A percentile compares a stretch with the other conserved stretches of the same genome.
Conservation (phyloP, 768 basidiomycete species). For the Daedaleopsis sinensis region DNA sequence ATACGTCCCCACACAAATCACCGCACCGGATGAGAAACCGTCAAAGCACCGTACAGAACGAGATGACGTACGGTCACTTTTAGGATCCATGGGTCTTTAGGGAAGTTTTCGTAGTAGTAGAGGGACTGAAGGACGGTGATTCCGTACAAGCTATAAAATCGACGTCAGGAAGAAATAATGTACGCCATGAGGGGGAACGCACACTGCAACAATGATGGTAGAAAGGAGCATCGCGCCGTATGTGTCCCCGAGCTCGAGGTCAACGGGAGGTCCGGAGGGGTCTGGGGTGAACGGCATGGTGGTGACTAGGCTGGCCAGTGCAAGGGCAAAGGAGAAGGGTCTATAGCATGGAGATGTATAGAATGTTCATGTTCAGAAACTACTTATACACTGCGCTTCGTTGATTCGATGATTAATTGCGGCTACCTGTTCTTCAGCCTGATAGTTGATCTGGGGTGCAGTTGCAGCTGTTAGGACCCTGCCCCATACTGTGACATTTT, state of each 20-base stretch:
- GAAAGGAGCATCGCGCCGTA: slow-evolving; percentile 22
- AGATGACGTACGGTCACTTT: background rate
- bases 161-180: background rate
- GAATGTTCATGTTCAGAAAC: background rate
- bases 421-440: too few species aligned
- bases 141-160: background rate
- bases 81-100: slow-evolving; percentile 2
- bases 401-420: too few species aligned
- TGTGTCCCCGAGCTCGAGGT: slow-evolving; percentile 8
- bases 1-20: background rate
- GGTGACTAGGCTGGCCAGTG: background rate
- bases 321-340: background rate
- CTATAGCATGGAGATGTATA: too few species aligned
- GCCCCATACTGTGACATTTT: too few species aligned
- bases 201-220: slow-evolving; percentile 17
- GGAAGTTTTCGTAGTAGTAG: slow-evolving; percentile 9
- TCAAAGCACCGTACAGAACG: too few species aligned
- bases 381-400: background rate
- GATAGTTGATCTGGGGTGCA: too few species aligned
- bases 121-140: slow-evolving; percentile 7
- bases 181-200: background rate
- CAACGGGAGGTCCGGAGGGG: background rate
- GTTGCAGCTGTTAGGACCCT: too few species aligned
- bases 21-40: too few species aligned
- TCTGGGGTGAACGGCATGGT: background rate